Base-by-base conservation (phyloP, 1,139 yeast species). In the Chernovozyma aurita region DNA sequence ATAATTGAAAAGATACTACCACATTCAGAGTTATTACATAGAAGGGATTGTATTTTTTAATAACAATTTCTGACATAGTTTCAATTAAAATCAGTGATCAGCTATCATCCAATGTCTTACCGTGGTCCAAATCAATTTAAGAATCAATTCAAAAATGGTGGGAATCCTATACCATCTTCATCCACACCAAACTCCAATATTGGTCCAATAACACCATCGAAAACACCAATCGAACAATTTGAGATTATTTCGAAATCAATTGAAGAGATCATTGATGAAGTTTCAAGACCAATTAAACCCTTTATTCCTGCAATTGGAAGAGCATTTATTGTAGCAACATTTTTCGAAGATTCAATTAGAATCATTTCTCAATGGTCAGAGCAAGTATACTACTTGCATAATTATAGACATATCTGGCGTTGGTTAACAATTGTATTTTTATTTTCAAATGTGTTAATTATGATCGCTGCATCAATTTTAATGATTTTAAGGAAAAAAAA, bases 251-350 rank as follows among this genome's bases (percentile, higher is more conserved):
- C 76, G 28, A 68, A 68, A 41, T 55, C 58, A 40, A 55, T 70
- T 7, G 83, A 77, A 48, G 71, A 64, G 34, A 46, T 60, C 16
- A 61, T 76, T 34, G 81, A 76, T 49, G 61, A 57, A 24, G 61
- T 69, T 46, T 59, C 67, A 18, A 64, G 66, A 30, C 75, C 80
- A 12, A 55, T 81, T 36, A 82, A 74, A 56, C 92, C 92, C 0
- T 81, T 78, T 47, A 80, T 82, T 24, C 97, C 97, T 12, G 80
- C 83, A 18, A 75, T 92, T 47, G 97, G 97, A 21, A 74, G 98
- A 41, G 80, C 86, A 43, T 76, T 90, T 50, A 88, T 92, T 47
- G 96, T 92, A 42, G 96, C 95, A 36, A 92, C 98, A 1, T 92
- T 90, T 57, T 78, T 80, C 50, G 98, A 92, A 61, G 98, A 92